phyloP scores from a whole-genome alignment of 331 rosid genomes.

The Pyracantha coccinea region DNA sequence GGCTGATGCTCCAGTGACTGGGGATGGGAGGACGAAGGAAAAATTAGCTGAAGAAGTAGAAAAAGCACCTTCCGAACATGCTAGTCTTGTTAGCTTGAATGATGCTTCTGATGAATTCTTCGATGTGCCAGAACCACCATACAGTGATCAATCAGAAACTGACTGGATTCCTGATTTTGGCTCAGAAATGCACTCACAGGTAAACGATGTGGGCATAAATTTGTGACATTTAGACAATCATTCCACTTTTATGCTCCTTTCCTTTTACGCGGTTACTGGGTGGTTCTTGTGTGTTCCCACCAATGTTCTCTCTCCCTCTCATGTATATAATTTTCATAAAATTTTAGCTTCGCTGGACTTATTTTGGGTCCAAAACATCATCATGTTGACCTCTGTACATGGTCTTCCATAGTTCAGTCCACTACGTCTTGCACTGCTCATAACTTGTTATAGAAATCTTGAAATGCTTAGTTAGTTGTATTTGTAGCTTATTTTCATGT shows the following conservation, averaged over 20 bases:
- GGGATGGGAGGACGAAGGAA: slow-evolving; percentile 40
- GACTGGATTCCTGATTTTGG: slow-evolving; percentile 48
- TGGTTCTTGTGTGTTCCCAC: not conserved
- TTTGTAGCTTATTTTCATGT: not conserved
- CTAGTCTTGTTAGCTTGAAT: slow-evolving; percentile 53
- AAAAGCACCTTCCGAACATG: slow-evolving; percentile 56
- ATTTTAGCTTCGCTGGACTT: not conserved
- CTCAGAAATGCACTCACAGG: slow-evolving; percentile 49
- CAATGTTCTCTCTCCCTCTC: not conserved
- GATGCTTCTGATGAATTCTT: slow-evolving; percentile 74
- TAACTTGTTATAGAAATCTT: not conserved
- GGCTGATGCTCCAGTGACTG: slow-evolving; percentile 27
- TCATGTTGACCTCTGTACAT: not conserved
- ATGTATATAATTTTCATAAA: not conserved
- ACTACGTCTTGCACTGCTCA: not conserved
- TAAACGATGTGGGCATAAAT: slow-evolving; percentile 12
- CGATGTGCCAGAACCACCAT: slow-evolving; percentile 65
- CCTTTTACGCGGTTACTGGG: not conserved
- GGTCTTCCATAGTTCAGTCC: not conserved
- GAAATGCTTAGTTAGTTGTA: not conserved
- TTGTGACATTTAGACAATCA: not conserved
- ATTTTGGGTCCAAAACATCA: not conserved
- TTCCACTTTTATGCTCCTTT: not conserved
- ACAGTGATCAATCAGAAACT: slow-evolving; percentile 45
- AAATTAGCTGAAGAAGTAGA: slow-evolving; percentile 43